These are phyloP conservation scores for Yamadazyma conglobata DNA, from an alignment of 1,139 yeast genomes.

Conservation along the genomic window DNA sequence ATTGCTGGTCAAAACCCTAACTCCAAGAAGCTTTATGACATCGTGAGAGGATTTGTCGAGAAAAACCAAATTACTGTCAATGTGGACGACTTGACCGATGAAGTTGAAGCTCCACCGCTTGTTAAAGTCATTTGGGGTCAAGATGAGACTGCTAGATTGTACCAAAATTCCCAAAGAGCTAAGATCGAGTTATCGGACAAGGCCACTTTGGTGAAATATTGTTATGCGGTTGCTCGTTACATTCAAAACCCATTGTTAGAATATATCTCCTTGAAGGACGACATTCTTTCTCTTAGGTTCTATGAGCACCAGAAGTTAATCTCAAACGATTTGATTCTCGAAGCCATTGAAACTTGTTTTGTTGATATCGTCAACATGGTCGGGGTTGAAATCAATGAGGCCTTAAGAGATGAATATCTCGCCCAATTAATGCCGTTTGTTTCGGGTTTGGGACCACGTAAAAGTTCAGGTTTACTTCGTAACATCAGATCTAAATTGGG, in stretches of 20 bases:
- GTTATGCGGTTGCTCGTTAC: constrained; percentile 86
- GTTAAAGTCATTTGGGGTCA: constrained; percentile 75
- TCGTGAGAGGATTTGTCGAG: constrained; percentile 55
- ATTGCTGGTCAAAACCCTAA: constrained; percentile 84
- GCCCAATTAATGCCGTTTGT: constrained; percentile 73
- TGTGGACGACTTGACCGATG: constrained; percentile 41
- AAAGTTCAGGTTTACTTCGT: constrained; percentile 82
- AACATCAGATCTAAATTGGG: constrained; percentile 72
- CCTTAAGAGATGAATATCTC: constrained; percentile 69
- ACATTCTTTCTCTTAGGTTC: constrained; percentile 66
- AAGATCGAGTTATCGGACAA: constrained; percentile 81
- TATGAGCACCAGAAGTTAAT: constrained; percentile 74
- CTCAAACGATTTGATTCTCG: constrained; percentile 58
- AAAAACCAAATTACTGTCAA: constrained; percentile 54
- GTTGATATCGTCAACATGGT: constrained; percentile 90
- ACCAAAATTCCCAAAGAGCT: constrained; percentile 78
- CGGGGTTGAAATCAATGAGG: constrained; percentile 91
- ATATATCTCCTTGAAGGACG: constrained; percentile 76
- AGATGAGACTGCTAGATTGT: constrained; percentile 91
- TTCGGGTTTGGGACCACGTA: constrained; percentile 94
- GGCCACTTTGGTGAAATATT: constrained; percentile 77
- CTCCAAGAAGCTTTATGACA: constrained; percentile 58
- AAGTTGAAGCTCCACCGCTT: constrained; percentile 38
- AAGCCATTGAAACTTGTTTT: constrained; percentile 74
- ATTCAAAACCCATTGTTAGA: constrained; percentile 89